Evolutionary conservation across 768 basidiomycete genomes (phyloP).

Genomic region (Xanthoconium purpureum): DNA sequence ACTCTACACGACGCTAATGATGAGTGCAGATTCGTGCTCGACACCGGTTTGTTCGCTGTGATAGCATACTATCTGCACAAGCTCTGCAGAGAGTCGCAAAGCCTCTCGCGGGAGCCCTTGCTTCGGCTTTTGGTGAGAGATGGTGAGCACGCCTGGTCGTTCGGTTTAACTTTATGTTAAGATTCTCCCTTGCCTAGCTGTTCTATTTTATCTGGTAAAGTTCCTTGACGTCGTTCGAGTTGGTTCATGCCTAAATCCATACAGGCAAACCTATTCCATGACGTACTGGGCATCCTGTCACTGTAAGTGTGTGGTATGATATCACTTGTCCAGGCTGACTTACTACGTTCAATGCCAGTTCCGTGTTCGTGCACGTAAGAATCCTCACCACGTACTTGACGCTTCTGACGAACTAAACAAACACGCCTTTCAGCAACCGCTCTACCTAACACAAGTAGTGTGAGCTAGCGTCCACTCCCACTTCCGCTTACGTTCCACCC

Average conservation of each 20-base stretch:
- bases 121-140: not conserved
- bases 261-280: not conserved
- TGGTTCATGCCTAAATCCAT: not conserved
- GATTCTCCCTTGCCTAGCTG: not conserved
- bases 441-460: not conserved
- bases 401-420: not conserved
- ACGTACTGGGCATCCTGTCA: not conserved
- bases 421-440: not conserved
- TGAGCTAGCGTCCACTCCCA: not conserved
- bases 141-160: constrained; percentile 3
- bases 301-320: constrained; percentile 1
- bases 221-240: not conserved
- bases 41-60: not conserved
- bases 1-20: not conserved
- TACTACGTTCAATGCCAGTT: not conserved
- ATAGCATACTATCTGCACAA: not conserved
- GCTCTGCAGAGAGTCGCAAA: not conserved
- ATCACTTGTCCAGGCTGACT: not conserved
- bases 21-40: not conserved
- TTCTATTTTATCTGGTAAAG: constrained; percentile 1
- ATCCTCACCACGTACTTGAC: not conserved
- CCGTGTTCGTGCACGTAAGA: not conserved
- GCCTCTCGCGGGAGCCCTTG: not conserved
- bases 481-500: not conserved
- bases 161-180: not conserved